Percentiles rank a stretch among this genome's conserved stretches.
Evolutionary conservation across 495 filamentous ascomycete genomes (phyloP).

Genomic region (Tuber borchii): DNA sequence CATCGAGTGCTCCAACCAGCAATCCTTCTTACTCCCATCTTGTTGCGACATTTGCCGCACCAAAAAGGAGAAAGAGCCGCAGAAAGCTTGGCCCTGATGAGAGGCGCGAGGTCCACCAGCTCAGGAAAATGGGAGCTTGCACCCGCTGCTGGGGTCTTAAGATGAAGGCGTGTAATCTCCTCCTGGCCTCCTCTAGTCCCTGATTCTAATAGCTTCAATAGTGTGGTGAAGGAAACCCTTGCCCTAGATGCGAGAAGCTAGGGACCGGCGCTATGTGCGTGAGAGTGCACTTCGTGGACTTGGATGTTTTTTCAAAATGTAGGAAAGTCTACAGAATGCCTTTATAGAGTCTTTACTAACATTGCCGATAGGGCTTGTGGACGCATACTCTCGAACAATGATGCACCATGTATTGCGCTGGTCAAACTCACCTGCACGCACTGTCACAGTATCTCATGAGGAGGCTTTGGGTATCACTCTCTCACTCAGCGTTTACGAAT

Average conservation of each 20-base stretch:
- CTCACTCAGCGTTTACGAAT: conserved; percentile 37
- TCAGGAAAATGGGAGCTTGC: conserved; percentile 42
- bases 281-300: conserved; percentile 41
- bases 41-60: conserved; percentile 31
- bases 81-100: conserved; percentile 40
- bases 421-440: conserved; percentile 28
- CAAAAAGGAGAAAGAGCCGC: conserved; percentile 37
- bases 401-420: conserved; percentile 41
- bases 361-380: conserved; percentile 30
- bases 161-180: conserved; percentile 38
- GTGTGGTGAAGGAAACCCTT: conserved; percentile 41
- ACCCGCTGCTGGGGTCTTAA: conserved; percentile 42
- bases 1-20: conserved; percentile 20
- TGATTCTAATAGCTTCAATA: conserved; percentile 12
- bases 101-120: conserved; percentile 39
- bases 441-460: conserved; percentile 36
- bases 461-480: conserved; percentile 35
- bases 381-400: conserved; percentile 41
- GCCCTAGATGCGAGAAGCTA: conserved; percentile 41
- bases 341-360: neutral
- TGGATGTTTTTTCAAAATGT: conserved; percentile 43
- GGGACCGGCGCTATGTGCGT: conserved; percentile 38
- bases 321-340: neutral
- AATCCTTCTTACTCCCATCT: conserved; percentile 31
- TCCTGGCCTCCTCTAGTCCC: neutral